Percentiles rank a stretch among this genome's conserved stretches.
Conservation (phyloP, 352 stramenopile species). For the Globisporangium takayamanum region DNA sequence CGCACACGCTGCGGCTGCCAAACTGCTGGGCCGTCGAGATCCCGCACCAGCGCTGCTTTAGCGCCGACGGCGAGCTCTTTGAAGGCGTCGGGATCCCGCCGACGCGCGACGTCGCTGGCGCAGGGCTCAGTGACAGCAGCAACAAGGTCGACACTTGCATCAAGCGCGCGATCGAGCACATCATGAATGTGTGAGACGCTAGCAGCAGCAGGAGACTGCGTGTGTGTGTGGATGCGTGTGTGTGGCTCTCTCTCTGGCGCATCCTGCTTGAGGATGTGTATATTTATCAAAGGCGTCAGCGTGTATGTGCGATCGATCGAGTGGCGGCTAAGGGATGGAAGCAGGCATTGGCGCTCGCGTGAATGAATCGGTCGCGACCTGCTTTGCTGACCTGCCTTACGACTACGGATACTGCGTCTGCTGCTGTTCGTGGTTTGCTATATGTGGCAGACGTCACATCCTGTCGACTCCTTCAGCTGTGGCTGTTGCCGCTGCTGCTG, state of each 20-base stretch:
- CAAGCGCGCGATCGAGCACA: slow-evolving; percentile 62
- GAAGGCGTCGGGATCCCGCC: slow-evolving; percentile 60
- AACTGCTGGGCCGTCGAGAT: slow-evolving; percentile 84
- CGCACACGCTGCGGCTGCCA: slow-evolving; percentile 57
- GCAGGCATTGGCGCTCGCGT: background rate
- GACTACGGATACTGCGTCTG: background rate
- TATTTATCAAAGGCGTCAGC: background rate
- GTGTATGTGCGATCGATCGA: too few relatives aligned
- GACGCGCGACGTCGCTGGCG: slow-evolving; percentile 25
- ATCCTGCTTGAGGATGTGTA: too few relatives aligned
- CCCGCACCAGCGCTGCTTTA: slow-evolving; percentile 66
- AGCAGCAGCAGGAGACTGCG: background rate
- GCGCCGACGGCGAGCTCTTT: slow-evolving; percentile 47
- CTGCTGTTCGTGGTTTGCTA: background rate
- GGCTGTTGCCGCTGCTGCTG: slow-evolving; percentile 1
- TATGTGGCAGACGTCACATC: too few relatives aligned
- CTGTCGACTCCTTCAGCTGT: slow-evolving; percentile 9
- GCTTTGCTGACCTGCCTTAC: background rate
- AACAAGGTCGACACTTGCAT: slow-evolving; percentile 51
- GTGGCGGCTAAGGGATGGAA: background rate
- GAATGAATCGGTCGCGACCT: background rate
- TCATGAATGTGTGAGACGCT: slow-evolving; percentile 39
- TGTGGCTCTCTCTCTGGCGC: too few relatives aligned
- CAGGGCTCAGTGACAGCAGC: slow-evolving; percentile 6
- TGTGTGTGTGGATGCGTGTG: background rate